Evolutionary conservation across 73 alveolate species (phyloP).

Genomic region (Paramecium pentaurelia): DNA sequence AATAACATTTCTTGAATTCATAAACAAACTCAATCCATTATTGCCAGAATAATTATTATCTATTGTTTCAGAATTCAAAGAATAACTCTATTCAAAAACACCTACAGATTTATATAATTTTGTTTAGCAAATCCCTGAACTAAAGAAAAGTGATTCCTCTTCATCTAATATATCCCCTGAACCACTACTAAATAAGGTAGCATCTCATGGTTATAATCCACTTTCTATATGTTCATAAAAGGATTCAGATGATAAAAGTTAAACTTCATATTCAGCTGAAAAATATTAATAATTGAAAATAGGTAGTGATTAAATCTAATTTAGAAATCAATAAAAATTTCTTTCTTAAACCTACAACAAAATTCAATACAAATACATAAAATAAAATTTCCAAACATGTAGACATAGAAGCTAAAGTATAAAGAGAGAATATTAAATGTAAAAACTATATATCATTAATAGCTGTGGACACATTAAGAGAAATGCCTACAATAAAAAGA

Average conservation of each 20-base stretch:
- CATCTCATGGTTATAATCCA: conserved; percentile 2
- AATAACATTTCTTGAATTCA: neutral
- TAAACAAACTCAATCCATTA: neutral
- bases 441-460: neutral
- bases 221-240: neutral
- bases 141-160: neutral
- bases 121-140: neutral
- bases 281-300: neutral
- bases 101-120: neutral
- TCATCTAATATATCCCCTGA: neutral
- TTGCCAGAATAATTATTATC: neutral
- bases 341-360: neutral
- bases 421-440: neutral
- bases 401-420: neutral
- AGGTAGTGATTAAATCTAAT: neutral
- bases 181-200: neutral
- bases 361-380: neutral
- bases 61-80: neutral
- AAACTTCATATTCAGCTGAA: neutral
- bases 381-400: neutral
- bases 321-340: conserved; percentile 1
- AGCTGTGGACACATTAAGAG: neutral
- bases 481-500: neutral
- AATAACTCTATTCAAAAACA: neutral
- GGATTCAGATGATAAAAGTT: neutral